phyloP scores from a whole-genome alignment of 192 early-diverging fungal genomes.

The Backusella tarrabulga region DNA sequence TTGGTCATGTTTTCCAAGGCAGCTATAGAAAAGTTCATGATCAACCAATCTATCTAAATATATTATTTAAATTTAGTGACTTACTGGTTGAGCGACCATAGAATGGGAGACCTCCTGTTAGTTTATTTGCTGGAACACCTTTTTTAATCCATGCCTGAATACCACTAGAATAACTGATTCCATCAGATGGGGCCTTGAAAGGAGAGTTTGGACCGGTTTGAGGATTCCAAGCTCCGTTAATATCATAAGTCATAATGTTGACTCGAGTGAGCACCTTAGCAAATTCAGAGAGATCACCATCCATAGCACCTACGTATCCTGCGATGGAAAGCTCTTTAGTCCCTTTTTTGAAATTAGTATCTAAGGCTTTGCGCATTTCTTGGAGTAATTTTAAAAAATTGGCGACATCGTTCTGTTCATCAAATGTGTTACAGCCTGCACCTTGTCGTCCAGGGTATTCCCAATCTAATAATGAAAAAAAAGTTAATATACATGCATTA shows the following conservation, averaged over 20 bases:
- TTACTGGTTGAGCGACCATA: conserved; percentile 53
- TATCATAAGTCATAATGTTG: conserved; percentile 70
- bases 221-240: conserved; percentile 58
- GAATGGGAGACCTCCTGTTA: conserved; percentile 61
- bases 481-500: background rate
- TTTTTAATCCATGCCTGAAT: conserved; percentile 56
- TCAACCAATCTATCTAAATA: conserved; percentile 9
- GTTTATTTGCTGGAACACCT: conserved; percentile 58
- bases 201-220: conserved; percentile 57
- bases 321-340: conserved; percentile 63
- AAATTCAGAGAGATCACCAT: conserved; percentile 60
- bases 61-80: background rate
- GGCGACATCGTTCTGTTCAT: conserved; percentile 52
- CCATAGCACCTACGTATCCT: conserved; percentile 59
- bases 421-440: conserved; percentile 56
- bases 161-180: conserved; percentile 44
- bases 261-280: conserved; percentile 58
- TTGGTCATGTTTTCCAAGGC: conserved; percentile 37
- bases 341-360: conserved; percentile 32
- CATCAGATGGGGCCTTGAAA: conserved; percentile 25
- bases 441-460: conserved; percentile 71
- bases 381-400: conserved; percentile 61
- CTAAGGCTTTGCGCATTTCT: conserved; percentile 54
- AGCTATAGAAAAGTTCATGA: conserved; percentile 8
- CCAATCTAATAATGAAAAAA: conserved; percentile 22